These are phyloP conservation scores for Vigna angularis DNA, from an alignment of 306 rosid genomes.

Conservation along the genomic window DNA sequence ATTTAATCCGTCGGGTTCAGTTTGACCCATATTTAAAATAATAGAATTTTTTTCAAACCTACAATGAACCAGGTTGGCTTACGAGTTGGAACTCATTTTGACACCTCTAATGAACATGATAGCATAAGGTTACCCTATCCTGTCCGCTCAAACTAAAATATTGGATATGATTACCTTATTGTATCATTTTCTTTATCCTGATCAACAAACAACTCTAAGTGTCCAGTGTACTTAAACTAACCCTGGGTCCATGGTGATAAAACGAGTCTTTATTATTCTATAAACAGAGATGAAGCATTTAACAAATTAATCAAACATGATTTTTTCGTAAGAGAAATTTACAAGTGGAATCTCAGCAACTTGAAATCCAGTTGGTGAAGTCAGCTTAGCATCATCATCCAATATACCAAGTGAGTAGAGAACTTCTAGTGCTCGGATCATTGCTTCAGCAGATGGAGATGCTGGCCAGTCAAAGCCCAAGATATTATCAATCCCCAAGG, in stretches of 20 bases:
- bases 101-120: background rate
- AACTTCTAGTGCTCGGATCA: conserved; percentile 93
- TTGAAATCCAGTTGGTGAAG: conserved; percentile 95
- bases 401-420: conserved; percentile 89
- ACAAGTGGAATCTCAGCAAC: conserved; percentile 97
- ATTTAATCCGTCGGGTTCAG: no score
- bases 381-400: conserved; percentile 94
- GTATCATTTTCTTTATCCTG: background rate
- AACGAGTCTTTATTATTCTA: conserved; percentile 14
- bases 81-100: no score
- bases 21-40: no score
- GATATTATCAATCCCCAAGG: conserved; percentile 94
- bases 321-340: conserved; percentile 45
- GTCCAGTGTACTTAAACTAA: conserved; percentile 17
- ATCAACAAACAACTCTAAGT: background rate
- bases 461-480: conserved; percentile 98
- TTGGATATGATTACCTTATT: background rate
- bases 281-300: conserved; percentile 32
- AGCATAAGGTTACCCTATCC: background rate
- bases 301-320: conserved; percentile 40
- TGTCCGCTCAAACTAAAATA: background rate
- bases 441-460: conserved; percentile 94
- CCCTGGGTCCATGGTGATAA: conserved; percentile 15
- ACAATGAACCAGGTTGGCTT: no score
- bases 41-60: no score